Conservation (phyloP, 2,329 filamentous ascomycete genomes). For the Gyromitra esculenta region DNA sequence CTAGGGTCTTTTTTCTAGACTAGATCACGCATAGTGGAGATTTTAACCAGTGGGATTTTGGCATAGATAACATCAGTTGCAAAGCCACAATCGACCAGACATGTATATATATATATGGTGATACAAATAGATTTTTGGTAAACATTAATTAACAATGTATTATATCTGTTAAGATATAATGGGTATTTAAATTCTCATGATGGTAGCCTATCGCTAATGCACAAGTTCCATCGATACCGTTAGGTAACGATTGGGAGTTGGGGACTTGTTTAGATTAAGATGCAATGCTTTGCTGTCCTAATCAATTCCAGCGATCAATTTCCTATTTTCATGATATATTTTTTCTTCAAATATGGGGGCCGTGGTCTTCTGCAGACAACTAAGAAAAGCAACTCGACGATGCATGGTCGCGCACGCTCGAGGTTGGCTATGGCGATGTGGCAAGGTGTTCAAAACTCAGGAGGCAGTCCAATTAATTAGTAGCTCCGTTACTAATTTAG, state of each 20-base stretch:
- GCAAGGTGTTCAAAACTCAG: too few species aligned
- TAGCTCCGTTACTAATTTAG: too few species aligned
- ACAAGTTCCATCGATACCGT: background rate
- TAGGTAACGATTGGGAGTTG: background rate
- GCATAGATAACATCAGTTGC: background rate
- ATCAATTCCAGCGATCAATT: background rate
- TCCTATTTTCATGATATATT: background rate
- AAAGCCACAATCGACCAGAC: too few species aligned
- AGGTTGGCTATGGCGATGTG: too few species aligned
- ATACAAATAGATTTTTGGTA: too few species aligned
- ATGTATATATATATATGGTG: too few species aligned
- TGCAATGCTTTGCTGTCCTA: background rate
- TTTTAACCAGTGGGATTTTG: background rate
- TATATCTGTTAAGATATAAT: too few species aligned
- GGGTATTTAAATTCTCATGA: background rate
- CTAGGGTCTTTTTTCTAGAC: background rate
- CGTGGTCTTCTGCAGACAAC: background rate
- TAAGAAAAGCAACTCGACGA: background rate
- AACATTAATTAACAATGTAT: too few species aligned
- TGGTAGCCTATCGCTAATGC: background rate
- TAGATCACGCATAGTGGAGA: background rate
- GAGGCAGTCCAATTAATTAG: too few species aligned
- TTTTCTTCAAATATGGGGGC: background rate
- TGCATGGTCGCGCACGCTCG: too few species aligned
- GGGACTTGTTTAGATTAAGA: background rate